A percentile compares a stretch with the other conserved stretches of the same genome.
Evolutionary conservation across 257 asterid species (phyloP).

Genomic region (Verbascum thapsus): DNA sequence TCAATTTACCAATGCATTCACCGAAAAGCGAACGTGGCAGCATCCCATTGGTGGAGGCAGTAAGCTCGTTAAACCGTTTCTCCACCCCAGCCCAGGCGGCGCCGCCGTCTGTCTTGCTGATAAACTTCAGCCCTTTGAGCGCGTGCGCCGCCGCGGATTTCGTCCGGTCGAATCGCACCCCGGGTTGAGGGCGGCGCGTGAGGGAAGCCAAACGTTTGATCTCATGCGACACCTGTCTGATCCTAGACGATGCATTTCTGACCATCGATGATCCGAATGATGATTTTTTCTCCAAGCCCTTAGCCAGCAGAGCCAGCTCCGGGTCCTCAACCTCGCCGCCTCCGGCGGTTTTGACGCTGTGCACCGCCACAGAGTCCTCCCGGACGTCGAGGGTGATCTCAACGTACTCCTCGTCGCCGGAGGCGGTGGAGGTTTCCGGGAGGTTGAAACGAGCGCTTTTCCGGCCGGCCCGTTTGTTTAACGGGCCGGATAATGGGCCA

Average conservation of each 20-base stretch:
- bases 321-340: conserved; percentile 90
- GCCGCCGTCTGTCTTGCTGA: conserved; percentile 78
- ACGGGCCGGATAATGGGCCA: conserved; percentile 71
- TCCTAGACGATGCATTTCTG: conserved; percentile 70
- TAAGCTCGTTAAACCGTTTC: conserved; percentile 59
- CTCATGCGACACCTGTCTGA: conserved; percentile 82
- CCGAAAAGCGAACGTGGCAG: conserved; percentile 71
- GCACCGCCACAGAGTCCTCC: conserved; percentile 92
- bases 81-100: conserved; percentile 90
- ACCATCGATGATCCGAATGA: conserved; percentile 64
- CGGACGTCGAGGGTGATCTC: conserved; percentile 89
- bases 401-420: conserved; percentile 63
- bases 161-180: conserved; percentile 59
- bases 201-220: conserved; percentile 71
- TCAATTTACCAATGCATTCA: conserved; percentile 91
- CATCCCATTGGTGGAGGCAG: conserved; percentile 52
- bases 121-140: conserved; percentile 85
- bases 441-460: conserved; percentile 75
- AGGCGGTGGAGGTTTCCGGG: conserved; percentile 38
- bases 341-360: conserved; percentile 79
- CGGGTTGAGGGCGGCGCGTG: conserved; percentile 44
- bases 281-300: conserved; percentile 66
- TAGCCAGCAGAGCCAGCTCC: conserved; percentile 74
- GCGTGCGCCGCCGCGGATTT: conserved; percentile 88
- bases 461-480: conserved; percentile 64